phyloP scores from a whole-genome alignment of 441 rosid genomes.

The Rhodomyrtus psidioides region DNA sequence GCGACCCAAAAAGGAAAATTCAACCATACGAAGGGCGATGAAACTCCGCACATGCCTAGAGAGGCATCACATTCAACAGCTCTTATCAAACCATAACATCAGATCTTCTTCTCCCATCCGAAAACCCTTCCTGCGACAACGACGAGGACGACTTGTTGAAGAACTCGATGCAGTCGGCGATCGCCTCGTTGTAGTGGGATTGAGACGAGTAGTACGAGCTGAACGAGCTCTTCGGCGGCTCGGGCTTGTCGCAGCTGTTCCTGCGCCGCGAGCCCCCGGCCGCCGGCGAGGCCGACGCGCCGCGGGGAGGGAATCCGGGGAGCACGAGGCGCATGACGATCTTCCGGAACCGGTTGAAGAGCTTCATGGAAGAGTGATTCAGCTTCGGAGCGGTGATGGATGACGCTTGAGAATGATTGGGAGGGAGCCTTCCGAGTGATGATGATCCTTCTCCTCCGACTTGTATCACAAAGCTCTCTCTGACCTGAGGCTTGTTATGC shows the following conservation, averaged over 20 bases:
- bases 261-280: conserved; percentile 3
- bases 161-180: conserved; percentile 92
- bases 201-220: conserved; percentile 87
- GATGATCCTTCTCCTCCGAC: conserved; percentile 1
- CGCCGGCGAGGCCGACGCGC: conserved; percentile 1
- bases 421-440: background rate
- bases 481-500: conserved; percentile 19
- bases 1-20: background rate
- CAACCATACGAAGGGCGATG: background rate
- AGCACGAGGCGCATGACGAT: conserved; percentile 51
- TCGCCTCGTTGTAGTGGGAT: conserved; percentile 70
- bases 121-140: conserved; percentile 36
- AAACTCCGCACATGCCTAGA: background rate
- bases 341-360: conserved; percentile 58
- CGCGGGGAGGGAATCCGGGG: conserved; percentile 31
- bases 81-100: conserved; percentile 28
- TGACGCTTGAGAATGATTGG: background rate
- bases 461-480: conserved; percentile 35
- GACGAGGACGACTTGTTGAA: conserved; percentile 50
- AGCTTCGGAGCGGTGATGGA: background rate
- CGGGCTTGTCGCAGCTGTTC: conserved; percentile 38
- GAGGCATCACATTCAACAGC: background rate
- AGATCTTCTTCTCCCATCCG: conserved; percentile 31
- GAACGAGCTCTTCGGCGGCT: conserved; percentile 87
- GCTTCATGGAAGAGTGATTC: conserved; percentile 56